Evolutionary conservation across 495 filamentous ascomycete species (phyloP).

Genomic region (Articulospora tetracladia): DNA sequence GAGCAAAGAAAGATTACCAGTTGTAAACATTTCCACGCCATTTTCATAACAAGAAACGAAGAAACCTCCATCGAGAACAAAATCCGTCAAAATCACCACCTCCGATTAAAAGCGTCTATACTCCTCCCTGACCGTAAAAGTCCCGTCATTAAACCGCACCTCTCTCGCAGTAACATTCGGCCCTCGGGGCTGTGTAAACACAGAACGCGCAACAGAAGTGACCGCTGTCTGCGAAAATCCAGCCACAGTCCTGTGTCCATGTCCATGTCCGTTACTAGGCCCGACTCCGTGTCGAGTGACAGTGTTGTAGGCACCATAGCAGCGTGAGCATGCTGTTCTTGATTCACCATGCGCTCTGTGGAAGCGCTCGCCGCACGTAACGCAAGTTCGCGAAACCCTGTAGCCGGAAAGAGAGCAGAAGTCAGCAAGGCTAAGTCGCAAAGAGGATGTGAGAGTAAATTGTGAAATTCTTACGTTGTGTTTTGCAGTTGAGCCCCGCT

Average conservation of each 20-base stretch:
- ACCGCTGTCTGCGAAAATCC: not conserved
- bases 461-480: too few species aligned
- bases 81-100: too few species aligned
- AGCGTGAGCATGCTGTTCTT: not conserved
- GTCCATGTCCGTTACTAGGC: not conserved
- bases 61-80: too few species aligned
- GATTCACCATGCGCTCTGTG: not conserved
- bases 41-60: too few species aligned
- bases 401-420: not conserved
- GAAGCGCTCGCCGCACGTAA: not conserved
- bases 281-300: not conserved
- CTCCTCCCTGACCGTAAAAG: not conserved
- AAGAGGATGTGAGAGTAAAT: too few species aligned
- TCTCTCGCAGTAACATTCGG: not conserved
- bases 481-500: too few species aligned
- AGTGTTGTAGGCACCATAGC: not conserved
- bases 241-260: not conserved
- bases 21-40: too few species aligned
- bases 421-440: too few species aligned
- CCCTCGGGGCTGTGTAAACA: not conserved
- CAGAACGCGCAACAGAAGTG: not conserved
- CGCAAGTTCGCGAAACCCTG: not conserved
- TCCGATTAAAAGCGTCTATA: not conserved
- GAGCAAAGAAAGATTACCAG: too few species aligned
- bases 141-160: not conserved